Base-by-base conservation (phyloP, 2,329 filamentous ascomycete genomes). In the Curvularia lunata region DNA sequence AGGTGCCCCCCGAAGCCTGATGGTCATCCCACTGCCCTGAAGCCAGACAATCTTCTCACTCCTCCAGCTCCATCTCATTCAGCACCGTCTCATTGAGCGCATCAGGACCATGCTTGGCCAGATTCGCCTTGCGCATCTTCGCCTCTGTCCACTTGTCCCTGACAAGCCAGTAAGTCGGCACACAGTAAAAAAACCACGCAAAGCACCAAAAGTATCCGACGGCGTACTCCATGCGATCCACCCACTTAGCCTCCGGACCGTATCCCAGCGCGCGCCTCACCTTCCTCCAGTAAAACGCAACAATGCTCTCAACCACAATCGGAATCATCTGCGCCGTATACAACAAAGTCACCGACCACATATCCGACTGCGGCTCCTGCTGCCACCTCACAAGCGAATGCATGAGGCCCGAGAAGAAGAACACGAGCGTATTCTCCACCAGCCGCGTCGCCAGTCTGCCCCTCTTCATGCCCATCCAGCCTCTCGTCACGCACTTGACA, bases 271-370 rank as follows among this genome's bases (percentile, higher is more conserved):
- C 37, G 41, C 41, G 38, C 5, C 48, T 51, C 7, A 40, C 41
- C 8, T 16, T 27, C 25, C 21, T 28, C 65, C 60, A 68, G 3
- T 52, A 16, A 21, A 25, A 12, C 53, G 55, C 48, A 12, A 63
- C 52, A 8, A 56, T 34, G 2, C 46, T 51, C 46, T 69, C 67
- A 4, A 61, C 37, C 10, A 61, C 28, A 43, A 69, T 58, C 8
- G 67, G 62, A 10, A 64, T n/a, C 38, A 68, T 63, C 53, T 69
- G 67, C 19, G 18, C 58, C 3, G 49, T 19, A 38, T 67, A 69
- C 59, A 62, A 66, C 6, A 58, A 16, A 2, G 61, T 40, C 25
- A 67, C 61, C 12, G 40, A 41, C 62, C 61, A 65, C 21, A 52
- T n/a, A 23, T 67, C 65, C 1, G 54, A 48, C 7, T 12, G 18